Conservation (phyloP, 768 basidiomycete species). For the Podaxis carcinomalis region DNA sequence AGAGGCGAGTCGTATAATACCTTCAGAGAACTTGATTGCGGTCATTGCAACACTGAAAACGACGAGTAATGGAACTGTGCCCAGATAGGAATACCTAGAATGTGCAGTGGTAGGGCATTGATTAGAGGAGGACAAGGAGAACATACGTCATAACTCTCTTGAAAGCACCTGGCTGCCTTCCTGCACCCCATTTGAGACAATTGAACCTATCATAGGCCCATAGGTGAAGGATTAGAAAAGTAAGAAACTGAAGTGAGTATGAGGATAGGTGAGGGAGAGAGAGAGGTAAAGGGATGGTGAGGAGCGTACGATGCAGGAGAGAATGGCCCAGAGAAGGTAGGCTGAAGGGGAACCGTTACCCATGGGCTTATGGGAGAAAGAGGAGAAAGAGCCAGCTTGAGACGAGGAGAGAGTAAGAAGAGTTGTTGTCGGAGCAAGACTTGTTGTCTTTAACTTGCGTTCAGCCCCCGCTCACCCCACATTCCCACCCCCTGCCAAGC, state of each 20-base stretch:
- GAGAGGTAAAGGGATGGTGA: conserved; percentile 18
- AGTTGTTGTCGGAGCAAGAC: background rate
- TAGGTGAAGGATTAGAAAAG: conserved; percentile 69
- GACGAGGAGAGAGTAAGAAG: background rate
- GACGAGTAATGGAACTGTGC: conserved; percentile 60
- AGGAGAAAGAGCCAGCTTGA: conserved; percentile 26
- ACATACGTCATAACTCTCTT: conserved; percentile 85
- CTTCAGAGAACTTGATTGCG: conserved; percentile 69
- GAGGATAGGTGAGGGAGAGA: conserved; percentile 7
- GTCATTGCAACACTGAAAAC: conserved; percentile 61
- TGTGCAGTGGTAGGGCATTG: conserved; percentile 15
- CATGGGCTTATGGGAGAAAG: conserved; percentile 37
- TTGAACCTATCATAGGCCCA: conserved; percentile 77
- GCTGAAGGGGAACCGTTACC: conserved; percentile 69
- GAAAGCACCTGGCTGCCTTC: conserved; percentile 79
- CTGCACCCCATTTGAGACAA: conserved; percentile 71
- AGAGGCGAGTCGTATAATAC: conserved; percentile 28
- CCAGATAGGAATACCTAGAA: conserved; percentile 73
- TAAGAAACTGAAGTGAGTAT: conserved; percentile 46
- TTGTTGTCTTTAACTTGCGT: background rate
- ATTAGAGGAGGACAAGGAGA: background rate
- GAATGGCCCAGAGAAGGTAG: conserved; percentile 73
- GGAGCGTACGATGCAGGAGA: conserved; percentile 57
- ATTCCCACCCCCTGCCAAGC: background rate
- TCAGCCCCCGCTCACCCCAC: background rate